Percentiles rank a stretch among this genome's conserved stretches.
Conservation (phyloP, 2,329 filamentous ascomycete genomes). For the Escovopsis sp. region DNA sequence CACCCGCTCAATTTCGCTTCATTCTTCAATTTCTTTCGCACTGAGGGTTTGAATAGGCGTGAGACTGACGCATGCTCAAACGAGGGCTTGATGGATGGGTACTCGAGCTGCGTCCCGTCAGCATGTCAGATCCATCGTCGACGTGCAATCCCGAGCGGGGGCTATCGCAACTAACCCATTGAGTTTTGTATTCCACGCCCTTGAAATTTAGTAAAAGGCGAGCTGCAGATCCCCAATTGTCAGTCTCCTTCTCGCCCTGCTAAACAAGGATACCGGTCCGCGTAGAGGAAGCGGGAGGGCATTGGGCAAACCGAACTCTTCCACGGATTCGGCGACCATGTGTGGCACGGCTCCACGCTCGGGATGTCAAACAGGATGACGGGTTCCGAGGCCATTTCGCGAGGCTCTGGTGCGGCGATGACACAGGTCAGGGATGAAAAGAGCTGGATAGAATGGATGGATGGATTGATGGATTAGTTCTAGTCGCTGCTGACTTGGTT, state of each 20-base stretch:
- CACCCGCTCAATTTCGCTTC: too few relatives aligned
- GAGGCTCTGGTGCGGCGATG: too few relatives aligned
- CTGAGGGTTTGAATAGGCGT: neutral
- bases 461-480: too few relatives aligned
- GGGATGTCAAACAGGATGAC: slow-evolving; percentile 50
- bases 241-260: neutral
- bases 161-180: slow-evolving; percentile 32
- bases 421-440: too few relatives aligned
- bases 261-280: neutral
- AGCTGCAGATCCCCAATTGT: slow-evolving; percentile 24
- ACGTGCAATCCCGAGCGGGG: too few relatives aligned
- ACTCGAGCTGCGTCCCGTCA: slow-evolving; percentile 33
- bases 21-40: neutral
- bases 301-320: slow-evolving; percentile 35
- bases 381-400: slow-evolving; percentile 17
- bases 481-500: too few relatives aligned
- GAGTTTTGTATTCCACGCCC: slow-evolving; percentile 48
- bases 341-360: slow-evolving; percentile 29
- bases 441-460: too few relatives aligned
- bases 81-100: slow-evolving; percentile 45
- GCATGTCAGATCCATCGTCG: neutral
- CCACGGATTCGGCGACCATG: slow-evolving; percentile 58
- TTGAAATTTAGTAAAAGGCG: slow-evolving; percentile 56
- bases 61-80: slow-evolving; percentile 37
- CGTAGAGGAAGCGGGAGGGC: too few relatives aligned